These are phyloP conservation scores for Lactarius hengduanensis DNA, from an alignment of 768 basidiomycete genomes.

Conservation along the genomic window DNA sequence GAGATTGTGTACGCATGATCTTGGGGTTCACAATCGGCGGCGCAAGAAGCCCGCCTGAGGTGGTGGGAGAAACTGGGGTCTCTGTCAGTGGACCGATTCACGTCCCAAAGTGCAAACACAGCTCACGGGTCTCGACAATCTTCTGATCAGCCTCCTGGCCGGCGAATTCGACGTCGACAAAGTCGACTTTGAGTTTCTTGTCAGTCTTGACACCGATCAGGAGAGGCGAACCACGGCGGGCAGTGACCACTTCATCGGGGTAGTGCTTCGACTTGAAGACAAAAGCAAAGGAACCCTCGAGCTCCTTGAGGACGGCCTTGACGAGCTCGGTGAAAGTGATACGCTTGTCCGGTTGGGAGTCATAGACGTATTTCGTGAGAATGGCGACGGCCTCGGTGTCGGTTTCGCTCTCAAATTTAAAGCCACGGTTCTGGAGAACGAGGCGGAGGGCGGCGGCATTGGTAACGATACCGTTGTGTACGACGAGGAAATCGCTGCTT, in stretches of 20 bases:
- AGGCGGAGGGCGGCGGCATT: constrained; percentile 85
- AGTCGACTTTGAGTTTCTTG: constrained; percentile 99
- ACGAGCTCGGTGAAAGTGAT: constrained; percentile 87
- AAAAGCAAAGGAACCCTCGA: constrained; percentile 98
- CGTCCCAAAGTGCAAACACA: neutral
- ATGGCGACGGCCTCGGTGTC: constrained; percentile 98
- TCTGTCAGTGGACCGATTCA: constrained; percentile 36
- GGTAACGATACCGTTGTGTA: constrained; percentile 99
- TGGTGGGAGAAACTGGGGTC: constrained; percentile 38
- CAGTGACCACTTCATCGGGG: constrained; percentile 94
- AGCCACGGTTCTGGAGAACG: constrained; percentile 94
- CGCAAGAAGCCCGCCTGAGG: constrained; percentile 62
- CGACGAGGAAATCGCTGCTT: constrained; percentile 81
- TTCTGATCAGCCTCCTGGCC: constrained; percentile 62
- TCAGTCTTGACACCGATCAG: constrained; percentile 99
- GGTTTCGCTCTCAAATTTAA: constrained; percentile 91
- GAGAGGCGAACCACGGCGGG: constrained; percentile 95
- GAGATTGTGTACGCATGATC: constrained; percentile 89
- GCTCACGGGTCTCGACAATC: constrained; percentile 44
- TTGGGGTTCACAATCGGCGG: constrained; percentile 68
- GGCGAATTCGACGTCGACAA: constrained; percentile 96
- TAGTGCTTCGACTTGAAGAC: constrained; percentile 97
- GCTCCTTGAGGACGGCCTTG: constrained; percentile 95
- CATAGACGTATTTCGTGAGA: constrained; percentile 94
- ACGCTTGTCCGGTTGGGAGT: constrained; percentile 83